phyloP scores from a whole-genome alignment of 768 basidiomycete genomes.

The Kwoniella dendrophila region DNA sequence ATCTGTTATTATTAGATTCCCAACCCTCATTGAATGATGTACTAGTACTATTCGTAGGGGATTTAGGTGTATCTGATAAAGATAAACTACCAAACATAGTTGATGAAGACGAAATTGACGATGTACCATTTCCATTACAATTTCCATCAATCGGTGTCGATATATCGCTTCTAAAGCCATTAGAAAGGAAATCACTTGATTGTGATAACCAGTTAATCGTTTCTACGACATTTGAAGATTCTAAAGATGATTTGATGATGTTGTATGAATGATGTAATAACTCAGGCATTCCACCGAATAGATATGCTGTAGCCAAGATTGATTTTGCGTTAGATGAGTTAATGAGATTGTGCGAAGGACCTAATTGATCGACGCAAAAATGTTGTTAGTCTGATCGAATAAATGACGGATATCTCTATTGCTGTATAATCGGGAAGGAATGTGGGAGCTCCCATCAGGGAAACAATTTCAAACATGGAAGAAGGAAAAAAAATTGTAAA shows the following conservation, averaged over 20 bases:
- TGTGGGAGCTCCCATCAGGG: neutral
- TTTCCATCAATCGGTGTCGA: neutral
- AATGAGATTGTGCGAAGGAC: slow-evolving; percentile 79
- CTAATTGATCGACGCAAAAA: too few relatives aligned
- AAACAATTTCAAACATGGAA: neutral
- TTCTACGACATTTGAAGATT: slow-evolving; percentile 69
- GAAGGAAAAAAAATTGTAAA: neutral
- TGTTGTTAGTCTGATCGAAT: too few relatives aligned
- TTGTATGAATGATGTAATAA: slow-evolving; percentile 77
- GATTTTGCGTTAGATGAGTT: slow-evolving; percentile 78
- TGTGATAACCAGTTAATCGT: slow-evolving; percentile 73
- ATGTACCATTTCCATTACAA: slow-evolving; percentile 4
- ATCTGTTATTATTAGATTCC: slow-evolving; percentile 7
- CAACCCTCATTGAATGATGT: neutral
- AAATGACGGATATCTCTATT: too few relatives aligned
- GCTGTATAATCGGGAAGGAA: too few relatives aligned
- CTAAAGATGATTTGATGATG: slow-evolving; percentile 73
- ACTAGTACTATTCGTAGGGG: too few relatives aligned
- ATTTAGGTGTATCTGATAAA: neutral
- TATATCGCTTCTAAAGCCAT: neutral
- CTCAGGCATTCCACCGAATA: slow-evolving; percentile 85
- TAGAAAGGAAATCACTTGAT: neutral
- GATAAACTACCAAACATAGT: neutral
- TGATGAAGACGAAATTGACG: neutral
- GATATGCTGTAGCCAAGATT: slow-evolving; percentile 79